Base-by-base conservation (phyloP, 345 rosid species). In the Pseudoturritis turrita region DNA sequence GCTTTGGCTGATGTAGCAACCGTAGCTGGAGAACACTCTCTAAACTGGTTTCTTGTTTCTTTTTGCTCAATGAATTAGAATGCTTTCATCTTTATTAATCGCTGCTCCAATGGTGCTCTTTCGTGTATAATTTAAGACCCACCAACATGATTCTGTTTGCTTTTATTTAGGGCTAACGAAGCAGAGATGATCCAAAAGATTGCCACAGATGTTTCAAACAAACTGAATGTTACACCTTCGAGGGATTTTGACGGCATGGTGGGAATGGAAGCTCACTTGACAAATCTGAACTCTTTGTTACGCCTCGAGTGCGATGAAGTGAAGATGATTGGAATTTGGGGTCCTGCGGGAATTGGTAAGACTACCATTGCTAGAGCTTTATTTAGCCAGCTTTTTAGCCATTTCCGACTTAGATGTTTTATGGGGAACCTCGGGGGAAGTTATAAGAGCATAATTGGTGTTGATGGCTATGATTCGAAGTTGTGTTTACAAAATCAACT, bases 271-370 rank as follows among this genome's bases (percentile, higher is more conserved):
- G 13, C 71, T 14, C 72, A 41, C 33, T 0, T 67, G 62, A 28
- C 0, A 5, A 26, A 52, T 0, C 1, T 52, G 13, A 3, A 55
- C 8, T 31, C n/a, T 10, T 9, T 15, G 22, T 15, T 54, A 29
- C 5, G 50, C 36, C 14, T 53, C 0, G 62, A 25, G 0, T 11
- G 9, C 6, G 31, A 35, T 25, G 58, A 49, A 0, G 63, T 41
- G 7, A 51, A 13, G 37, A 41, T 68, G 51, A 41, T 41, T 21
- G 72, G 72, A 3, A 53, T 68, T 14, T 23, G 14, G 28, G 61
- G 61, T 10, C 43, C 58, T 0, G 71, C 60, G 0, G 71, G 71
- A 0, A 66, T 53, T n/a, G 72, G 72, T 17, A 68, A 53, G 28
- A 0, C 52, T 0, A 68, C 40, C 10, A 37, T 68, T 2, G 40